Conservation (phyloP, 1,284 basidiomycete genomes). For the Porodaedalea pini region DNA sequence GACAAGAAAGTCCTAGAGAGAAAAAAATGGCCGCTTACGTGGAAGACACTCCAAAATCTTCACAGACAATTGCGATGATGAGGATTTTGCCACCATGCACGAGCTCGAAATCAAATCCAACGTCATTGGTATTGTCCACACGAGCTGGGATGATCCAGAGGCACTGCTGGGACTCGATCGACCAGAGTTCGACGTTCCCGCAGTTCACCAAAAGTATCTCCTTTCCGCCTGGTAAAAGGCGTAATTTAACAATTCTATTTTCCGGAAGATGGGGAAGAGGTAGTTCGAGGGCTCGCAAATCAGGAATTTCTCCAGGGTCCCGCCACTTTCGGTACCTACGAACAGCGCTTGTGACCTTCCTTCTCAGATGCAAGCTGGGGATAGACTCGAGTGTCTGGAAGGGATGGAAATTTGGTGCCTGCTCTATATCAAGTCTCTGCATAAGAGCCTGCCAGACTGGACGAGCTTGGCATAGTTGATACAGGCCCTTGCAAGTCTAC, state of each 20-base stretch:
- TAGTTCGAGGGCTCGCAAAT: neutral
- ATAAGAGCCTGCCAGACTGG: neutral
- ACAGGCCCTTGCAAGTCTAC: neutral
- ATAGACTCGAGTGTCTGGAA: neutral
- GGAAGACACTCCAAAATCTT: neutral
- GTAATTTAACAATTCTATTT: neutral
- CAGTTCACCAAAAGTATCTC: constrained; percentile 1
- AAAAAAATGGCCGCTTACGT: neutral
- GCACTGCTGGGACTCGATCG: neutral
- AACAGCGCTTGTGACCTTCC: neutral
- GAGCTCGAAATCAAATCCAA: constrained; percentile 7
- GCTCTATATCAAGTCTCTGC: neutral
- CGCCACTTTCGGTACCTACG: neutral
- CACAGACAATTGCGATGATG: neutral
- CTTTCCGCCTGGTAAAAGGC: constrained; percentile 1
- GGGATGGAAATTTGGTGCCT: neutral
- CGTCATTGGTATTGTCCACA: neutral
- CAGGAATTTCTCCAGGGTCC: neutral
- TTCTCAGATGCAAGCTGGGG: neutral
- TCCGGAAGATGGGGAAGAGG: neutral
- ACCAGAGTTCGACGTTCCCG: neutral
- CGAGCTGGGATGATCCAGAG: neutral
- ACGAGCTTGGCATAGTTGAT: neutral
- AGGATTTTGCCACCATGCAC: neutral
- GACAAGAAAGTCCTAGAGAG: no score